Evolutionary conservation across 257 asterid species (phyloP), one percentile per base, ranked within the genome.

Genomic region (Nicotiana attenuata): DNA sequence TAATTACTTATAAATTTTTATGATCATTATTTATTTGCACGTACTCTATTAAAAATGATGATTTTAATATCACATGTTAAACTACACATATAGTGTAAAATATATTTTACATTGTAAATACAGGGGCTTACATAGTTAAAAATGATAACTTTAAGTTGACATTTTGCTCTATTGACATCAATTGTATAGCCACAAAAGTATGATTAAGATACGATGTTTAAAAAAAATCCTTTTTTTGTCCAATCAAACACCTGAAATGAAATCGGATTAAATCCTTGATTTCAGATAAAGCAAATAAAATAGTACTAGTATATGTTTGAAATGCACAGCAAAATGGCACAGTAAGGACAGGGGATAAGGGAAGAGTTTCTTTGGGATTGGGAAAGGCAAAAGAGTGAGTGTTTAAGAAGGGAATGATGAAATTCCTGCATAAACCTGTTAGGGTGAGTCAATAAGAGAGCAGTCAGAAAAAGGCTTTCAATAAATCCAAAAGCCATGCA

Each of bases 401-500:
- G 61, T 67, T 81, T 45, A 81, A 81, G 84, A 57, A 53, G 14
- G 77, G 83, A 84, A 84, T 84, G 86, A 84, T 84, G 83, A 81
- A 84, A 84, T 84, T 80, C 83, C 84, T 80, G 83, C 80, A 83
- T 45, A 81, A 82, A 84, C 81, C 52, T 81, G 53, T 69, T 52
- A 57, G 31, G 10, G 68, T 29, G 73, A 78, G 24, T 63, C 7
- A 33, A 45, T 17, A 4, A 52, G 33, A 29, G 68, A 15, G 19
- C 20, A 55, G 20, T 55, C 20, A 55, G 20, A 55, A 55, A 33
- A 55, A 16, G 22, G 22, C 10, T 55, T 55, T 17, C 61, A 55
- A 55, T 55, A 26, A 24, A 4, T 9, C 7, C 69, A 50, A 35
- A 35, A 61, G 28, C 47, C 35, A 14, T 45, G 65, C 59, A 10